A percentile compares a stretch with the other conserved stretches of the same genome.
Conservation (phyloP, 768 basidiomycete species). For the Amyloporia xantha region DNA sequence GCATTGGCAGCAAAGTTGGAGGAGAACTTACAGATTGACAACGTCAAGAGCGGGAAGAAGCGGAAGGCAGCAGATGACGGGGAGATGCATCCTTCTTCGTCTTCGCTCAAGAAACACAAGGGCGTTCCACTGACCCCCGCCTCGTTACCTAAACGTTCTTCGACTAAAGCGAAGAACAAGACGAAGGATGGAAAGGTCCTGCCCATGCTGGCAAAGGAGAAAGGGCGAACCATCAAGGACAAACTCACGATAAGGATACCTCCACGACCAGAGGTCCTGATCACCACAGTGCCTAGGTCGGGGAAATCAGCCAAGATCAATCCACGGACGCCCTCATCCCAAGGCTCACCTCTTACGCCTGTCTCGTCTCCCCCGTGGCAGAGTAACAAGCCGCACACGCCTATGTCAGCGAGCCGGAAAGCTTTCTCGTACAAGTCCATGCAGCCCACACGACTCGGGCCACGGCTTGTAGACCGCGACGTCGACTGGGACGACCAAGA, state of each 20-base stretch:
- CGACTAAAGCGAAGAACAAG: slow-evolving; percentile 9
- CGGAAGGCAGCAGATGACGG: slow-evolving; percentile 8
- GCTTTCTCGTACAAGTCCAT: no score
- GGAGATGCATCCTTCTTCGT: not conserved
- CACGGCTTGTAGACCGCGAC: no score
- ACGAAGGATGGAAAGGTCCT: slow-evolving; percentile 3
- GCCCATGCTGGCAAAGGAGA: not conserved
- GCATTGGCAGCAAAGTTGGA: slow-evolving; percentile 11
- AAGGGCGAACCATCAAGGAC: not conserved
- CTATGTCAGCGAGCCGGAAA: no score
- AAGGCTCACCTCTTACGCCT: no score
- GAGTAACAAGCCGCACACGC: no score
- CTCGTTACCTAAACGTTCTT: slow-evolving; percentile 7
- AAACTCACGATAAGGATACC: slow-evolving; percentile 15
- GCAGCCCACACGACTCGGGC: no score
- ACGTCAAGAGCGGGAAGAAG: slow-evolving; percentile 9
- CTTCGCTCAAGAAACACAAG: slow-evolving; percentile 12
- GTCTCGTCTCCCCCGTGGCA: no score
- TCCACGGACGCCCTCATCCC: no score
- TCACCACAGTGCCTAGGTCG: no score
- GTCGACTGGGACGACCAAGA: no score
- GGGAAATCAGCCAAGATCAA: no score
- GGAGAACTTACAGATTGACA: slow-evolving; percentile 4
- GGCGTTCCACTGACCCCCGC: slow-evolving; percentile 8
- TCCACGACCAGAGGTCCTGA: slow-evolving; percentile 1